A percentile compares a stretch with the other conserved stretches of the same genome.
These are phyloP conservation scores for Rhodotorula kratochvilovae DNA, from an alignment of 768 basidiomycete genomes.

Conservation along the genomic window DNA sequence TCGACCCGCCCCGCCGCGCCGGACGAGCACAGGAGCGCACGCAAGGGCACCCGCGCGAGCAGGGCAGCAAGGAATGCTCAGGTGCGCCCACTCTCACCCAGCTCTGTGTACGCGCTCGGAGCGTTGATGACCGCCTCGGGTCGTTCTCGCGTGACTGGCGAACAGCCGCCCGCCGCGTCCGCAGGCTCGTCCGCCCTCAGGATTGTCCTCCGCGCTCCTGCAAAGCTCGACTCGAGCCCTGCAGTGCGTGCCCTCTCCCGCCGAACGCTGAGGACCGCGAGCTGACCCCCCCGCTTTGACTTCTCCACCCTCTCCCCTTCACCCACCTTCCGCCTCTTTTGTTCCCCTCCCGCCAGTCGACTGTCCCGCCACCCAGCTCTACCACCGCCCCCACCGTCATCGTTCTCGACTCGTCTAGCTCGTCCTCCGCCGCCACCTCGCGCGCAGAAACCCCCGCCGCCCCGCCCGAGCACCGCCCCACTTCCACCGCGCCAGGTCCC, in stretches of 20 bases:
- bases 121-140: background rate
- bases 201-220: background rate
- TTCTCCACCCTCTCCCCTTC: background rate
- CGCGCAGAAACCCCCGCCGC: background rate
- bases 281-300: background rate
- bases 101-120: too few species aligned
- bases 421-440: background rate
- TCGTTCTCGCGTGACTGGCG: background rate
- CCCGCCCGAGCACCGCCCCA: background rate
- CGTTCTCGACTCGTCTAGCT: background rate
- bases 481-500: background rate
- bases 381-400: background rate
- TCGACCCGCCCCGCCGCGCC: too few species aligned
- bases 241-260: background rate
- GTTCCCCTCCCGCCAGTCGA: too few species aligned
- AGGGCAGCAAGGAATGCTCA: too few species aligned
- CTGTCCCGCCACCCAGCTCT: background rate
- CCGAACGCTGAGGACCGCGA: too few species aligned
- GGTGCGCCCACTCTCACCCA: too few species aligned
- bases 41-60: too few species aligned
- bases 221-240: background rate
- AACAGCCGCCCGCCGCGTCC: background rate
- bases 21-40: too few species aligned
- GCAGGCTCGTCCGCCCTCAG: background rate
- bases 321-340: too few species aligned